Evolutionary conservation across 2,329 filamentous ascomycete species (phyloP).

Genomic region (Apiospora malaysiana): DNA sequence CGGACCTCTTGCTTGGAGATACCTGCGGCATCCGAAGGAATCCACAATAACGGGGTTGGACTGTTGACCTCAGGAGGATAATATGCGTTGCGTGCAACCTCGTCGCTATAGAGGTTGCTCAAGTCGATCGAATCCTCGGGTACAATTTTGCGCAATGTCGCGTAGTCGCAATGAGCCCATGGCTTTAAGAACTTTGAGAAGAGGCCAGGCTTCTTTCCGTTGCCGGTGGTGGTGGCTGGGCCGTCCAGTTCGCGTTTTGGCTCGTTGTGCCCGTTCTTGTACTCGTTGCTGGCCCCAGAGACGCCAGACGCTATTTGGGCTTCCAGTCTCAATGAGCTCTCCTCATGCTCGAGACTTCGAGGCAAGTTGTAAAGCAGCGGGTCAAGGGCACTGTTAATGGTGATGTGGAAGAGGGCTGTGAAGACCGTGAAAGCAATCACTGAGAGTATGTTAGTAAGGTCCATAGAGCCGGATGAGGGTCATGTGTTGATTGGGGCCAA

Average conservation of each 20-base stretch:
- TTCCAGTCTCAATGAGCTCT: conserved; percentile 42
- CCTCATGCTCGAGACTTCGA: conserved; percentile 63
- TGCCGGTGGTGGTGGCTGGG: conserved; percentile 24
- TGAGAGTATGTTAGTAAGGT: neutral
- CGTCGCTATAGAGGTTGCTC: conserved; percentile 64
- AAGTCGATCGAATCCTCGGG: conserved; percentile 57
- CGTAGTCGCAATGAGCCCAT: conserved; percentile 77
- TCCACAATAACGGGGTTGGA: conserved; percentile 77
- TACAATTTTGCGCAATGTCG: conserved; percentile 71
- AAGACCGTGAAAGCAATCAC: conserved; percentile 78
- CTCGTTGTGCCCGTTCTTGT: conserved; percentile 36
- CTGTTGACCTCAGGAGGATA: conserved; percentile 72
- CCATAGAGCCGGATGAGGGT: neutral
- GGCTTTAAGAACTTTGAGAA: conserved; percentile 76
- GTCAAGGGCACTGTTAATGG: conserved; percentile 73
- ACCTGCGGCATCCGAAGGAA: conserved; percentile 76
- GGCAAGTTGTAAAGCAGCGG: conserved; percentile 82
- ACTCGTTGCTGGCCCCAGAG: conserved; percentile 35
- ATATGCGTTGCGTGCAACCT: conserved; percentile 72
- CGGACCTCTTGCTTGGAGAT: conserved; percentile 79
- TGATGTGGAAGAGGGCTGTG: conserved; percentile 76
- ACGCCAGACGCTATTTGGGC: conserved; percentile 22
- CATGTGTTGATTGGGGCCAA: neutral
- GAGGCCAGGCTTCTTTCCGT: conserved; percentile 59
- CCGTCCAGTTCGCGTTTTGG: conserved; percentile 34